Evolutionary conservation across 257 asterid genomes (phyloP).

Genomic region (Catharanthus roseus): DNA sequence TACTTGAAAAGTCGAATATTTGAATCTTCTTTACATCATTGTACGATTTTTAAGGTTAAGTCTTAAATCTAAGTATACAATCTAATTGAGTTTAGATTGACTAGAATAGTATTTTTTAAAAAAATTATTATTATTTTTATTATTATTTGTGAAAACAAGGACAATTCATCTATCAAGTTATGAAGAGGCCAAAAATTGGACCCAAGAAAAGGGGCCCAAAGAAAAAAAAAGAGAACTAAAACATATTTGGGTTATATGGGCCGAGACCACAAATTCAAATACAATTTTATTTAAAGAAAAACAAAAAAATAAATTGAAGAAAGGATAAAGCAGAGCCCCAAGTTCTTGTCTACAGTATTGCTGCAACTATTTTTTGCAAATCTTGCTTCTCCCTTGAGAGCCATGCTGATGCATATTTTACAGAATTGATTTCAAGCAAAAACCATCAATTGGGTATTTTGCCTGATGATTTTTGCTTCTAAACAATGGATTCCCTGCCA

Average conservation of each 20-base stretch:
- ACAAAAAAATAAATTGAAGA: background rate
- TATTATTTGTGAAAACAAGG: too few relatives aligned
- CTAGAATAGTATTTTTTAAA: too few relatives aligned
- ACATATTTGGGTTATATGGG: background rate
- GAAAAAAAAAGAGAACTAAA: too few relatives aligned
- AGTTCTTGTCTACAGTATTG: background rate
- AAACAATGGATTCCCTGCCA: conserved; percentile 53
- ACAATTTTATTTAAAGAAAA: background rate
- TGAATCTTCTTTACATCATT: too few relatives aligned
- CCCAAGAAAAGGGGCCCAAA: too few relatives aligned
- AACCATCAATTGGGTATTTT: conserved; percentile 11
- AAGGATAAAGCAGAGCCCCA: conserved; percentile 9
- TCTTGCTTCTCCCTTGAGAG: background rate
- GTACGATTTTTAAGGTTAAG: too few relatives aligned
- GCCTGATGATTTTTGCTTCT: conserved; percentile 30
- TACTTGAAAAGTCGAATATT: too few relatives aligned
- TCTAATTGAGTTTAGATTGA: too few relatives aligned
- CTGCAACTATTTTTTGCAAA: background rate
- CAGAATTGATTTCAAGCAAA: background rate
- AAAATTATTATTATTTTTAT: too few relatives aligned
- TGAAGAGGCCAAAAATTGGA: too few relatives aligned
- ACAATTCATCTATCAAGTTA: too few relatives aligned
- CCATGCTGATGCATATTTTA: background rate
- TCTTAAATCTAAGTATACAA: too few relatives aligned
- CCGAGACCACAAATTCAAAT: background rate